Evolutionary conservation across 768 basidiomycete species (phyloP).

Genomic region (Suillus americanus): DNA sequence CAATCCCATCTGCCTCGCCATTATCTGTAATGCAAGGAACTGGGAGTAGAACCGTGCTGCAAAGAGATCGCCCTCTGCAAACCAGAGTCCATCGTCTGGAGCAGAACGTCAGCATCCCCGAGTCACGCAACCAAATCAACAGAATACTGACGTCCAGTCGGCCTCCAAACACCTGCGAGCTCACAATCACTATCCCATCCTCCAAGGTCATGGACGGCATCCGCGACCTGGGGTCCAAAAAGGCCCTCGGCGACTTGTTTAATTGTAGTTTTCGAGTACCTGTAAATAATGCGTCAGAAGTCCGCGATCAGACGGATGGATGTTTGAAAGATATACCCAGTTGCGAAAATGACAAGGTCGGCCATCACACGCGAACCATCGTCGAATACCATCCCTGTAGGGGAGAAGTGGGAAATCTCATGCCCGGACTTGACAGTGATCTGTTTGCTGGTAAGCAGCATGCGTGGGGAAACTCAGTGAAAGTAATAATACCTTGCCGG

Average conservation of each 20-base stretch:
- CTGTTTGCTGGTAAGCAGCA: not conserved
- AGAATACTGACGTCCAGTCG: conserved; percentile 7
- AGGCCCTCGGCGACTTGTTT: conserved; percentile 3
- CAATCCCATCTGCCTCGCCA: not conserved
- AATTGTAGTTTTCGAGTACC: conserved; percentile 6
- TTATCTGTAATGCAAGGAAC: not conserved
- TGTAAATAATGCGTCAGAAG: not conserved
- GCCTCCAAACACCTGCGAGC: conserved; percentile 13
- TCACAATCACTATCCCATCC: conserved; percentile 13
- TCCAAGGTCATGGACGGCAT: conserved; percentile 10
- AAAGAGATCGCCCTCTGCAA: conserved; percentile 8
- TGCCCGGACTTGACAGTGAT: conserved; percentile 8
- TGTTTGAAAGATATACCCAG: not conserved
- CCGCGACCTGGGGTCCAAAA: conserved; percentile 3
- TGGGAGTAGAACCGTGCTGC: conserved; percentile 1
- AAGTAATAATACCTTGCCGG: conserved; percentile 3
- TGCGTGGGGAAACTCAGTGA: not conserved
- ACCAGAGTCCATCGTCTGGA: conserved; percentile 9
- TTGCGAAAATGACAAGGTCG: conserved; percentile 7
- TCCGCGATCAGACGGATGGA: not conserved
- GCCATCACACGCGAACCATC: conserved; percentile 5
- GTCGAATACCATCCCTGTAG: conserved; percentile 3
- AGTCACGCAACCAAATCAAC: not conserved
- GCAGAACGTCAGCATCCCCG: not conserved
- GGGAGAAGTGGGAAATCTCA: conserved; percentile 3